Percentiles rank a stretch among this genome's conserved stretches.
These are phyloP conservation scores for Agapanthus africanus DNA, from an alignment of 106 monocot genomes.

Conservation along the genomic window DNA sequence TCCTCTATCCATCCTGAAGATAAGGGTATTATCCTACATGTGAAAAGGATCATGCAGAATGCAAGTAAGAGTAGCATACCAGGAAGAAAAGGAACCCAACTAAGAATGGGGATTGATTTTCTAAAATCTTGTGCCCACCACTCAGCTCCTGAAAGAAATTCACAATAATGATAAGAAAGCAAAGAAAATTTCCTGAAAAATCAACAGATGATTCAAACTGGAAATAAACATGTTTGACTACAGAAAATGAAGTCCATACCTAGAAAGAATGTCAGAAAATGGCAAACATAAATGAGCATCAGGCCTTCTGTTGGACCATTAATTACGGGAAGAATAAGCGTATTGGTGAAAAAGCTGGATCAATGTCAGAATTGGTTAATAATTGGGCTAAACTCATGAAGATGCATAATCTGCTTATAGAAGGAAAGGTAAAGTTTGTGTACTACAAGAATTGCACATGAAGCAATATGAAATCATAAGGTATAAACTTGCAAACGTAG, in stretches of 20 bases:
- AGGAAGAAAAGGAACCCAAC: slow-evolving; percentile 52
- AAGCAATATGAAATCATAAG: not conserved
- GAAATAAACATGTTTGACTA: not conserved
- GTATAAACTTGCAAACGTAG: not conserved
- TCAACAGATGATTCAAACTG: not conserved
- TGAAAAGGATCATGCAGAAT: not conserved
- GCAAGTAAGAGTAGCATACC: slow-evolving; percentile 30
- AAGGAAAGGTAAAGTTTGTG: not conserved
- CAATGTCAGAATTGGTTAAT: slow-evolving; percentile 12
- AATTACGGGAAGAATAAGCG: slow-evolving; percentile 87
- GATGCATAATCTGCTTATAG: not conserved
- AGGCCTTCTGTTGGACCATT: slow-evolving; percentile 98
- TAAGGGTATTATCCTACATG: not conserved
- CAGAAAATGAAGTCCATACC: slow-evolving; percentile 25
- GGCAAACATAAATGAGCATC: slow-evolving; percentile 85
- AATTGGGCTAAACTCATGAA: not conserved
- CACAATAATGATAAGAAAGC: not conserved
- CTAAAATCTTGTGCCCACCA: slow-evolving; percentile 97
- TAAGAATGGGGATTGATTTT: slow-evolving; percentile 55
- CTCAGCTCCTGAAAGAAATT: slow-evolving; percentile 67
- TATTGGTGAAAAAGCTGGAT: slow-evolving; percentile 97
- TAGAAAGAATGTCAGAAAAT: slow-evolving; percentile 78
- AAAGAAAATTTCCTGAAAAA: not conserved
- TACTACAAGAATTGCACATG: not conserved
- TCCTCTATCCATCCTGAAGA: not conserved